Evolutionary conservation across 495 filamentous ascomycete genomes (phyloP).

Genomic region (Daldinia vernicosa): DNA sequence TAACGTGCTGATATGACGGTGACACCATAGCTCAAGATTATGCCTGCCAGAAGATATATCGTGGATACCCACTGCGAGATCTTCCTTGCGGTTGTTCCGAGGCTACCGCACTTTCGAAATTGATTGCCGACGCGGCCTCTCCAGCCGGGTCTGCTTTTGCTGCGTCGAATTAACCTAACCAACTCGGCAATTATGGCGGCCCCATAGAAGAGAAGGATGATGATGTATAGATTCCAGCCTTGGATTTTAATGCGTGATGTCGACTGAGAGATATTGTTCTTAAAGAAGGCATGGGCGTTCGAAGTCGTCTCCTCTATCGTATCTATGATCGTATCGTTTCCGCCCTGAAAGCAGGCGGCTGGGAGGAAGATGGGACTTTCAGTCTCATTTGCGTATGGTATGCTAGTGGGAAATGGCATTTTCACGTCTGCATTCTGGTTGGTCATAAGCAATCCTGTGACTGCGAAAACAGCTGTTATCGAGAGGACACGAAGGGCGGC

Average conservation of each 20-base stretch:
- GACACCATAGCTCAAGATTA: slow-evolving; percentile 29
- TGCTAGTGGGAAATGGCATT: not conserved
- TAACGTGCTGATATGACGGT: slow-evolving; percentile 36
- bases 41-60: slow-evolving; percentile 38
- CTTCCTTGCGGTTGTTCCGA: slow-evolving; percentile 20
- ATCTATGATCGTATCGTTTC: not conserved
- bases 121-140: not conserved
- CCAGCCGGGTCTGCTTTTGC: not conserved
- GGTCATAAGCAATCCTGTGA: not conserved
- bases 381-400: not conserved
- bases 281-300: not conserved
- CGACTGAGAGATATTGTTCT: not conserved
- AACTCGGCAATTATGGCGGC: not conserved
- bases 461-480: not conserved
- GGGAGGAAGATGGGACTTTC: not conserved
- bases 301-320: not conserved
- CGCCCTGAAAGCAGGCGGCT: not conserved
- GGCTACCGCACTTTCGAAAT: slow-evolving; percentile 12
- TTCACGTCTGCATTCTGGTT: not conserved
- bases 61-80: slow-evolving; percentile 32
- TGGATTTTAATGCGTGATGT: not conserved
- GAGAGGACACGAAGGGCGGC: slow-evolving; percentile 39
- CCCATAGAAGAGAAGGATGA: not conserved
- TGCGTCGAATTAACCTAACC: not conserved
- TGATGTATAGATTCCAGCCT: not conserved